Percentiles rank a stretch among this genome's conserved stretches.
Conservation (phyloP, 352 stramenopile genomes). For the Phytophthora niederhauseri region DNA sequence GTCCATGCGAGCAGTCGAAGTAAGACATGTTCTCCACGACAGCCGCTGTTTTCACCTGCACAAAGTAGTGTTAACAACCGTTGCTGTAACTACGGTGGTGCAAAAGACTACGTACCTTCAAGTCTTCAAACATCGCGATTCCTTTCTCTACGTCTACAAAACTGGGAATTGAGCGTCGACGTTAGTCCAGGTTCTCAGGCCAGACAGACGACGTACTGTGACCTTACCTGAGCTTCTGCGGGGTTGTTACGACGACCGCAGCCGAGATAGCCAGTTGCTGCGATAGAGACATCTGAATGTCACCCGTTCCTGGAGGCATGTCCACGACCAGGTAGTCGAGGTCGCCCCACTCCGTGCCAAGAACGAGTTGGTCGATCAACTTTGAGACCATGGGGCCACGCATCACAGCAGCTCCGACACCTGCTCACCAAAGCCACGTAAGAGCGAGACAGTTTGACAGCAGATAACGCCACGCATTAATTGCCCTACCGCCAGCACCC, state of each 20-base stretch:
- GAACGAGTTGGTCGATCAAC: conserved; percentile 96
- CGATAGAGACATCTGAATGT: conserved; percentile 99
- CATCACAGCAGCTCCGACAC: conserved; percentile 93
- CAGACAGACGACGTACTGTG: neutral
- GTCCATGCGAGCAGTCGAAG: conserved; percentile 90
- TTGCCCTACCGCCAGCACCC: conserved; percentile 59
- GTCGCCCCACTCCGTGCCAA: conserved; percentile 98
- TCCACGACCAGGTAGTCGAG: conserved; percentile 99
- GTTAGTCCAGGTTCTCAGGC: conserved; percentile 4
- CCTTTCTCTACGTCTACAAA: conserved; percentile 99
- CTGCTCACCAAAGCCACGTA: conserved; percentile 16
- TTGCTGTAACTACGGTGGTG: neutral
- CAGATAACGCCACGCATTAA: neutral
- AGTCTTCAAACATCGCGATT: conserved; percentile 98
- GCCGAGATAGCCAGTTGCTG: conserved; percentile 98
- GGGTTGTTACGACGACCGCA: conserved; percentile 99
- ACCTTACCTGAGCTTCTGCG: conserved; percentile 92
- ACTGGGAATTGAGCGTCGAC: conserved; percentile 38
- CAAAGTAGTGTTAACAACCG: conserved; percentile 5
- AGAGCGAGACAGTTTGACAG: conserved; percentile 6
- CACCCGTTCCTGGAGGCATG: conserved; percentile 99
- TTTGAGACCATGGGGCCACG: conserved; percentile 98
- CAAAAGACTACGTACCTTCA: conserved; percentile 73
- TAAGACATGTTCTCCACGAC: conserved; percentile 99
- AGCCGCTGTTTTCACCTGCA: conserved; percentile 94